Base-by-base conservation (phyloP, 768 basidiomycete genomes). In the Dioszegia hungarica region DNA sequence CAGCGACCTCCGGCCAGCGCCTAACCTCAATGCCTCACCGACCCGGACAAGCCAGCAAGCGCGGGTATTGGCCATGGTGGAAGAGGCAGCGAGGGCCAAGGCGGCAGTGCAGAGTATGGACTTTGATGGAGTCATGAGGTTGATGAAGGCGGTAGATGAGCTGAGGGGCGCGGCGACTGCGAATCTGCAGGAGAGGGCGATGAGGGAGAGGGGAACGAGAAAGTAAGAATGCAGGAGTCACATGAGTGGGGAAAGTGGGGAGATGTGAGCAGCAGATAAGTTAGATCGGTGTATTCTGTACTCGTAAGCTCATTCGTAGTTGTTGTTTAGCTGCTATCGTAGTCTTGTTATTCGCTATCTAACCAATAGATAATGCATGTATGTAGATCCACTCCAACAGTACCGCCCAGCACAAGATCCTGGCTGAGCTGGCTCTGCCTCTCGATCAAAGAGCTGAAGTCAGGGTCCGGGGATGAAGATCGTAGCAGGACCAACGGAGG, bases 81-180 rank as follows among this genome's bases (percentile, higher is more conserved):
- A 67, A 24, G 57, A 68, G 31, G 70, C 70, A 5, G 59, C 56
- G 1, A 40, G 45, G 24, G 53, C 59, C 2, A 64, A 43, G 28
- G 37, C 48, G n/a, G 57, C 56, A 3, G 57, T 72, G 49, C 67
- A 66, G 15, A 57, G 51, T 37, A 28, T 72, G 29, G 64, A 72
- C 50, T 62, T 63, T 39, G 53, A 66, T 3, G 66, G 64, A 27
- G 56, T 68, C 1, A 56, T 58, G 55, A 33, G 33, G 5, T 27
- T 72, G 10, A 38, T 72, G 59, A 52, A 44, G 25, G 56, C 64
- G 50, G 31, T 68, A 6, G 58, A 72, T 28, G 57, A 34, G 40
- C 37, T 72, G n/a, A 57, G 63, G 44, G 61, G 49, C n/a, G 70
- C 63, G 11, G 70, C 61, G 3, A 58, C 60, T 24, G 46, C 36